phyloP scores from a whole-genome alignment of 306 rosid species.

The barrel medic (Medicago truncatula) region DNA sequence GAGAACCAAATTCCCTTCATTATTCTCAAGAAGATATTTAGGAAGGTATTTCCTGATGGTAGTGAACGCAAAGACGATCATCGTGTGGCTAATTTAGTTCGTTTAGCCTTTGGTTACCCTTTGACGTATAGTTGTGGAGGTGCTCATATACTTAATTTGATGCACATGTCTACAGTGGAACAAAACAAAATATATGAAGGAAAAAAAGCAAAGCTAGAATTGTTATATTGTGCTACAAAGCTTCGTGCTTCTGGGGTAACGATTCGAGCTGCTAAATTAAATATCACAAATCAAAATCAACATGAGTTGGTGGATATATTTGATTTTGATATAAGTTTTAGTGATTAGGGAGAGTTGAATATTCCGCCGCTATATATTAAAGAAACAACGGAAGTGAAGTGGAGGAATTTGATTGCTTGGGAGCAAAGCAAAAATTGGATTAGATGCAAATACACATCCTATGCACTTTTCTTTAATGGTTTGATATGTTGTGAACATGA shows the following conservation, averaged over 20 bases:
- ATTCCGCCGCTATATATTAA: not conserved
- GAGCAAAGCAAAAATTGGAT: conserved; percentile 33
- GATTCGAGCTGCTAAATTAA: not conserved
- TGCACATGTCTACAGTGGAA: conserved; percentile 37
- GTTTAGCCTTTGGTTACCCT: conserved; percentile 26
- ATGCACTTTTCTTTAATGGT: conserved; percentile 12
- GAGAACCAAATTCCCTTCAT: conserved; percentile 49
- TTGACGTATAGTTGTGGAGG: not conserved
- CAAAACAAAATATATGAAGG: not conserved
- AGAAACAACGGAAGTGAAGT: conserved; percentile 12
- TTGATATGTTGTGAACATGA: conserved; percentile 32
- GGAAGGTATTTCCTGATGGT: not conserved
- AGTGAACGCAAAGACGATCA: not conserved
- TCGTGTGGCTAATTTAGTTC: conserved; percentile 25
- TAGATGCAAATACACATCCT: conserved; percentile 21
- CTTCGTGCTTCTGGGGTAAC: conserved; percentile 40
- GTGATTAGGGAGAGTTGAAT: not conserved
- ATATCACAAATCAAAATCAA: not conserved
- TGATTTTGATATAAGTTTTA: conserved; percentile 14
- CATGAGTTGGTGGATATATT: not conserved
- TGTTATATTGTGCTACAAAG: conserved; percentile 27
- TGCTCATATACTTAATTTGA: conserved; percentile 47
- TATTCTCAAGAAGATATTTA: conserved; percentile 36
- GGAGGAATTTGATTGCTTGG: conserved; percentile 36
- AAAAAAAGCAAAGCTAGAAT: not conserved